Conservation (phyloP, 2,329 filamentous ascomycete species). For the Diaporthe vexans region DNA sequence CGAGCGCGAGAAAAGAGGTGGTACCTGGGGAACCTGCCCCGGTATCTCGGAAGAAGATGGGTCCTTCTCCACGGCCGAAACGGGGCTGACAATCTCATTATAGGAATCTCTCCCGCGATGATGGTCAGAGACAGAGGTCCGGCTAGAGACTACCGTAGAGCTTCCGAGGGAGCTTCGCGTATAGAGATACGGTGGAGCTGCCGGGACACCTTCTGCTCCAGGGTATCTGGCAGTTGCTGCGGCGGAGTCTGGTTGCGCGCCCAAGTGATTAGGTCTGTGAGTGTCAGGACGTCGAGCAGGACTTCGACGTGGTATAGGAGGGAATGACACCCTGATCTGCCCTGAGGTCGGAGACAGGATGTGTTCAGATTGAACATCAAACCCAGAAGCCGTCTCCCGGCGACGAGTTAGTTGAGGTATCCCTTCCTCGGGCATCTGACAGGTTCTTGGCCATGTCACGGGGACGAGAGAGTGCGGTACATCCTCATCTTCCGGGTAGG, state of each 20-base stretch:
- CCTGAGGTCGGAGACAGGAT: neutral
- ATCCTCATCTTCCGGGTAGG: slow-evolving; percentile 9
- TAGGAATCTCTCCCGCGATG: slow-evolving; percentile 23
- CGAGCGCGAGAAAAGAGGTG: slow-evolving; percentile 12
- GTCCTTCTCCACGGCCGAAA: neutral
- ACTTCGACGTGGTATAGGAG: slow-evolving; percentile 6
- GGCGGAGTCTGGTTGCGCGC: neutral
- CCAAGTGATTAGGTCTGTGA: neutral
- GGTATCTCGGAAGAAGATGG: neutral
- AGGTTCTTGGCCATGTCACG: slow-evolving; percentile 1
- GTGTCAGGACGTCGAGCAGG: neutral
- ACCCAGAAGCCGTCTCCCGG: neutral
- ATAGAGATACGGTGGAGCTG: neutral
- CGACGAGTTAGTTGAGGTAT: neutral
- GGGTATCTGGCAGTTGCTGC: neutral
- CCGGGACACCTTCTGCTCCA: neutral
- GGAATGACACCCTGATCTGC: neutral
- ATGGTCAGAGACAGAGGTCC: slow-evolving; percentile 22
- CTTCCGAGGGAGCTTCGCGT: slow-evolving; percentile 7
- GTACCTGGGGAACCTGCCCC: neutral
- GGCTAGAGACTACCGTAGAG: neutral
- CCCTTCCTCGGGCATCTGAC: neutral
- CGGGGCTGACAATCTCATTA: slow-evolving; percentile 23
- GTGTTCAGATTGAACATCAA: neutral
- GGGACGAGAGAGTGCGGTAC: neutral